Evolutionary conservation across 192 early-diverging fungal genomes (phyloP), one percentile per base, ranked within the genome.

Genomic region (Podila verticillata): DNA sequence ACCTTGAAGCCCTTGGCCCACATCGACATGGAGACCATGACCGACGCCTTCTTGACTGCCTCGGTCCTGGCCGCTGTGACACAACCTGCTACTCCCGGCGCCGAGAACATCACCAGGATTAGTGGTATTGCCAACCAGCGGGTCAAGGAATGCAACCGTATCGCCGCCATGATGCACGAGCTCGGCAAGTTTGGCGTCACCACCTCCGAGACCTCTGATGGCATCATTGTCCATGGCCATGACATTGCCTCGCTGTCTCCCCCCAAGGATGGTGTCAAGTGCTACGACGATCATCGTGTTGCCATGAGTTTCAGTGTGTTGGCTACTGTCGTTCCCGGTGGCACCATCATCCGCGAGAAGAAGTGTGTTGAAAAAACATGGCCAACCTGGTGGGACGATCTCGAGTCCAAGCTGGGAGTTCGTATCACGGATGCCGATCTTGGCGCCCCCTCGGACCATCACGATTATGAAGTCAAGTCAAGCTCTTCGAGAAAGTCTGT

Each of bases 281-380:
- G 96, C 86, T 97, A 96, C 81, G 98, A 99, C 73, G 98, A 99
- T 83, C 98, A 99, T 77, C 92, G 98, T 61, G 89, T 99, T 35
- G 98, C 98, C 10, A 99, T 99, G 98, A 95, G 94, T 73, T 95
- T 98, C 86, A 92, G 92, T 73, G 85, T 98, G 1, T 82, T 99
- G 44, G 91, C 92, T 17, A 93, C 88, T 28, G 92, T 92, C 34
- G 88, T 95, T 22, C 90, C 93, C 20, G 72, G 82, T 17, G 93
- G 92, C 8, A 90, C 92, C 0, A 88, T 91, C 70, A 90, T 99
- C 61, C 89, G 87, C 63, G 98, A 99, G 83, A 96, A 96, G 82
- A 93, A 96, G 73, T 99, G 98, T 80, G 97, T 98, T 7, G 98
- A 96, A 77, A 99, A 99, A 87, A 99, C 98, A 2, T 99, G 98